phyloP scores from a whole-genome alignment of 805 yeast species.

The Ogataea minuta region DNA sequence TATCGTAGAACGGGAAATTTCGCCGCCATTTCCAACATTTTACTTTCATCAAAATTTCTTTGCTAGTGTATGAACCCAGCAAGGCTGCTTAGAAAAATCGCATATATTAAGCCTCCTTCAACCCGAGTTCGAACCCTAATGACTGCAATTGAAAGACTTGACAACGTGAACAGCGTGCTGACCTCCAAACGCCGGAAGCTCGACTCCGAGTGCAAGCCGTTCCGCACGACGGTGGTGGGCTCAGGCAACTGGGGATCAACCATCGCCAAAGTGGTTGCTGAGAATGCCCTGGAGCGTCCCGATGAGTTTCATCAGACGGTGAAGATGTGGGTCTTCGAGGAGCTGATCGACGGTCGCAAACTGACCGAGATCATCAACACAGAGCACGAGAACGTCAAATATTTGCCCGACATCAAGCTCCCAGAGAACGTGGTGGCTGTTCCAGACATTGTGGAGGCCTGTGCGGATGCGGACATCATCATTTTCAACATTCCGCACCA shows the following conservation, averaged over 20 bases:
- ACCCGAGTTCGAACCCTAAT: slow-evolving; percentile 6
- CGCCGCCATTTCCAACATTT: too few relatives aligned
- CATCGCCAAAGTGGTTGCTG: slow-evolving; percentile 92
- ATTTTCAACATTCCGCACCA: slow-evolving; percentile 98
- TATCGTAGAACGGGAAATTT: too few relatives aligned
- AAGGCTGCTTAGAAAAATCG: neutral
- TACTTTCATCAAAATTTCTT: too few relatives aligned
- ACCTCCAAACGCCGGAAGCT: slow-evolving; percentile 17
- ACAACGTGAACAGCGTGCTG: slow-evolving; percentile 20
- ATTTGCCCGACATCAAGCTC: slow-evolving; percentile 82
- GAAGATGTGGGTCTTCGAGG: slow-evolving; percentile 97
- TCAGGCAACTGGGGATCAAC: slow-evolving; percentile 99
- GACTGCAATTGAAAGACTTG: slow-evolving; percentile 29
- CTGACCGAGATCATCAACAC: slow-evolving; percentile 89
- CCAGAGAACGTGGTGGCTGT: slow-evolving; percentile 87
- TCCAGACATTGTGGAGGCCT: slow-evolving; percentile 78
- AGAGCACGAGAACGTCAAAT: slow-evolving; percentile 90
- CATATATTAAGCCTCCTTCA: neutral
- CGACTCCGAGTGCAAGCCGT: slow-evolving; percentile 33
- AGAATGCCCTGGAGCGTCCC: slow-evolving; percentile 73
- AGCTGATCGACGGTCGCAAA: slow-evolving; percentile 69
- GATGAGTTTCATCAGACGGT: slow-evolving; percentile 70
- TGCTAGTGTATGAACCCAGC: slow-evolving; percentile 1
- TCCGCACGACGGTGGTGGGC: slow-evolving; percentile 76
- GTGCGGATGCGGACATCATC: slow-evolving; percentile 76